phyloP scores from a whole-genome alignment of 2,329 filamentous ascomycete genomes.

The Xylariaceae sp. region DNA sequence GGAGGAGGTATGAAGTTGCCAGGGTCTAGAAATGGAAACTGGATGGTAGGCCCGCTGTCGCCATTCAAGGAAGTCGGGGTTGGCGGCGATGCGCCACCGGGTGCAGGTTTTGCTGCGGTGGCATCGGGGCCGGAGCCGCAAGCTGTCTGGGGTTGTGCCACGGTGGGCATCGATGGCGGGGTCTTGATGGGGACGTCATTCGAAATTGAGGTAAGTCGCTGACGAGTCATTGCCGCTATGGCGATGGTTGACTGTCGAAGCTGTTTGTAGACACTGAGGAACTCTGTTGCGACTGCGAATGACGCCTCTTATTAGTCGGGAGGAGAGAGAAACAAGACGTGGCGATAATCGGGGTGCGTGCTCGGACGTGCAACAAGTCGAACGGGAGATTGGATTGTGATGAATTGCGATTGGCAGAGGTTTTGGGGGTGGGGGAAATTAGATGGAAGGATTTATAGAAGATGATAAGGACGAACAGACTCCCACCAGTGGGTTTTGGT shows the following conservation, averaged over 20 bases:
- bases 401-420: slow-evolving; percentile 1
- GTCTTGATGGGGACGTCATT: slow-evolving; percentile 18
- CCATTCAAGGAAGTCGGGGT: slow-evolving; percentile 24
- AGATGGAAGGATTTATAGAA: background rate
- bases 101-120: slow-evolving; percentile 8
- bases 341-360: slow-evolving; percentile 21
- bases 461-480: background rate
- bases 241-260: slow-evolving; percentile 30
- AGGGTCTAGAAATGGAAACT: slow-evolving; percentile 17
- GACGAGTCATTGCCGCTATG: slow-evolving; percentile 33
- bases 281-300: slow-evolving; percentile 22
- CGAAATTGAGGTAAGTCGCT: slow-evolving; percentile 23
- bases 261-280: slow-evolving; percentile 27
- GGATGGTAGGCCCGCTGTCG: slow-evolving; percentile 16
- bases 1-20: slow-evolving; percentile 23
- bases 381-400: slow-evolving; percentile 1
- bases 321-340: background rate
- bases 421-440: background rate
- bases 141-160: slow-evolving; percentile 15
- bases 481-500: background rate
- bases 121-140: slow-evolving; percentile 12
- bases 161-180: slow-evolving; percentile 26
- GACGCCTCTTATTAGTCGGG: slow-evolving; percentile 18
- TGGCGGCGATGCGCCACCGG: slow-evolving; percentile 23
- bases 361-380: background rate